Evolutionary conservation across 2,329 filamentous ascomycete species (phyloP), one percentile per base, ranked within the genome.

Genomic region (Chaetothyriales sp.): DNA sequence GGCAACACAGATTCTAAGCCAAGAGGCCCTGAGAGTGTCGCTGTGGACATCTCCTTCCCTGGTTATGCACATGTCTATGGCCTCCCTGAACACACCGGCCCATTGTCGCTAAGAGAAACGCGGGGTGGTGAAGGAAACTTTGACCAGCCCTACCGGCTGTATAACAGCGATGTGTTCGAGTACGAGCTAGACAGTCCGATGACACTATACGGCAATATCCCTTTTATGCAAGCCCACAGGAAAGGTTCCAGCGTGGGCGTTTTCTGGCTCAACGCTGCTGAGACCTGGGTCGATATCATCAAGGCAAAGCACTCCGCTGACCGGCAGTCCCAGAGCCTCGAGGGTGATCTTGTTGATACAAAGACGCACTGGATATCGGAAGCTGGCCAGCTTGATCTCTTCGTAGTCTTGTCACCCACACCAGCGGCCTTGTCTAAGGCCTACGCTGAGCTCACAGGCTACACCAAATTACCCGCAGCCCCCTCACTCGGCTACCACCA

Each of bases 321-420:
- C 62, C 85, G 87, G 7, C 71, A 92, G 47, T 80, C 83, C 50
- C 76, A 95, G 39, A 85, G 86, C 2, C 72, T 80, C 39, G 74
- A 73, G 26, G 84, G 81, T 63, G 84, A 81, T 63, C 47, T 51
- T 12, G 86, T 78, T 2, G 83, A 79, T 62, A 96, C 89, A 0
- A 78, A 88, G 52, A 95, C 89, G 0, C 92, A 98, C 68, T 98
- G 92, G 92, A 86, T 96, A 57, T 96, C 92, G 0, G 92, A 98
- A 68, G 78, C 80, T 61, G 92, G 92, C 46, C 71, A 93, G 42
- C 72, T 98, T 46, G 92, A 98, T 65, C 78, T 95, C 44, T 98
- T 98, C 63, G 81, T 98, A 51, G 92, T 98, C 70, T 78, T 98
- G 18, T 92, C 90, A 0, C 89, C 90, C 1, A 86, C 81, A 3